Evolutionary conservation across 306 rosid species (phyloP).

Genomic region (Cucurbita moschata): DNA sequence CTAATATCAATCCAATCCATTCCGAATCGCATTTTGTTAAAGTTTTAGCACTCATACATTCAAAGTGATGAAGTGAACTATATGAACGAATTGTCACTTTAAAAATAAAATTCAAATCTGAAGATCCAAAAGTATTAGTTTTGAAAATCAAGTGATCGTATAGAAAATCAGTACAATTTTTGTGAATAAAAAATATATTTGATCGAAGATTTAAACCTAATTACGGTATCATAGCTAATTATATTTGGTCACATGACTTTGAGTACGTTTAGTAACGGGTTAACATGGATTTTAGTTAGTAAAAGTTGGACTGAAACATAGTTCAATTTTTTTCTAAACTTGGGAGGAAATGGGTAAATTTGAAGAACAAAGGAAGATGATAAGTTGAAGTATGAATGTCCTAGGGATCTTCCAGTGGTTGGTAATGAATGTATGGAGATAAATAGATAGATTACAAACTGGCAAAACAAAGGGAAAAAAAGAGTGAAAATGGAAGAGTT

Average conservation of each 20-base stretch:
- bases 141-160: too few relatives aligned
- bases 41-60: too few relatives aligned
- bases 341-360: not conserved
- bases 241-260: too few relatives aligned
- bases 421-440: not conserved
- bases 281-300: not conserved
- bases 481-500: not conserved
- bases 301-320: not conserved
- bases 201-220: too few relatives aligned
- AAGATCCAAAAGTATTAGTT: too few relatives aligned
- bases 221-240: too few relatives aligned
- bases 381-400: not conserved
- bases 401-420: slow-evolving; percentile 2
- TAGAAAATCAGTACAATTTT: too few relatives aligned
- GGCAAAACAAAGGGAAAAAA: not conserved
- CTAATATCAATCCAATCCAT: not conserved
- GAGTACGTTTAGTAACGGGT: too few relatives aligned
- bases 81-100: not conserved
- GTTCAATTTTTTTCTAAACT: not conserved
- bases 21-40: not conserved
- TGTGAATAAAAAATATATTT: too few relatives aligned
- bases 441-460: not conserved
- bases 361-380: not conserved
- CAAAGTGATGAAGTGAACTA: not conserved
- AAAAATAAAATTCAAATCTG: too few relatives aligned